Evolutionary conservation across 306 rosid genomes (phyloP).

Genomic region (Casuarina equisetifolia): DNA sequence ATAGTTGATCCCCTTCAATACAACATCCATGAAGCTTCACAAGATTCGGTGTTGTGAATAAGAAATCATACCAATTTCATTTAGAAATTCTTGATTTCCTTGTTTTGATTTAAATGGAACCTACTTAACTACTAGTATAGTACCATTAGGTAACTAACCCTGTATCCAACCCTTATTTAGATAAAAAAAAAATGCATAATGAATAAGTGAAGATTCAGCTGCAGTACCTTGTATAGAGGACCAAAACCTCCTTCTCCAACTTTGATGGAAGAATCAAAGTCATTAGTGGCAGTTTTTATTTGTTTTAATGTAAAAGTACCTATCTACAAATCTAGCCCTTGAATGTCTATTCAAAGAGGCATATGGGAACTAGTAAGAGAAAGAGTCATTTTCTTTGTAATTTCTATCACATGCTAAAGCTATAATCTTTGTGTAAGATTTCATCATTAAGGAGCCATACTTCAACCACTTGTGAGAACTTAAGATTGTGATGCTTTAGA

Average conservation of each 20-base stretch:
- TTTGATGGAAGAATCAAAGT: constrained; percentile 48
- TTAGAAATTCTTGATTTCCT: constrained; percentile 75
- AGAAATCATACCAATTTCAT: constrained; percentile 74
- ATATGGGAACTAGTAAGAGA: constrained; percentile 8
- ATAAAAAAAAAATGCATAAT: constrained; percentile 13
- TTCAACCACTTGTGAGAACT: background rate
- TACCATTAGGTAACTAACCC: constrained; percentile 64
- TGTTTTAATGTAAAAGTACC: constrained; percentile 60
- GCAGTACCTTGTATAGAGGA: constrained; percentile 60
- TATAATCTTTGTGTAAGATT: background rate
- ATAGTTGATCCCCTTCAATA: constrained; percentile 57
- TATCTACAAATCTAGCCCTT: constrained; percentile 39
- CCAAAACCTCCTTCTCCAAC: constrained; percentile 82
- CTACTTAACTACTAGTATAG: constrained; percentile 65
- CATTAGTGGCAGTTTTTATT: constrained; percentile 52
- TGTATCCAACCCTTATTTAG: constrained; percentile 32
- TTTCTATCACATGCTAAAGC: background rate
- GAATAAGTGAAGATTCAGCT: constrained; percentile 7
- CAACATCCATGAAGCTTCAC: constrained; percentile 75
- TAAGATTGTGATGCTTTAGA: background rate
- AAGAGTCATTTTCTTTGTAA: background rate
- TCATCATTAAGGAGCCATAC: background rate
- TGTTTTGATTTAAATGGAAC: constrained; percentile 64
- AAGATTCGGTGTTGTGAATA: constrained; percentile 75
- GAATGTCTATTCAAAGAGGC: constrained; percentile 27